These are phyloP conservation scores for Monosporascus sp. DNA, from an alignment of 2,329 filamentous ascomycete species.

Conservation along the genomic window DNA sequence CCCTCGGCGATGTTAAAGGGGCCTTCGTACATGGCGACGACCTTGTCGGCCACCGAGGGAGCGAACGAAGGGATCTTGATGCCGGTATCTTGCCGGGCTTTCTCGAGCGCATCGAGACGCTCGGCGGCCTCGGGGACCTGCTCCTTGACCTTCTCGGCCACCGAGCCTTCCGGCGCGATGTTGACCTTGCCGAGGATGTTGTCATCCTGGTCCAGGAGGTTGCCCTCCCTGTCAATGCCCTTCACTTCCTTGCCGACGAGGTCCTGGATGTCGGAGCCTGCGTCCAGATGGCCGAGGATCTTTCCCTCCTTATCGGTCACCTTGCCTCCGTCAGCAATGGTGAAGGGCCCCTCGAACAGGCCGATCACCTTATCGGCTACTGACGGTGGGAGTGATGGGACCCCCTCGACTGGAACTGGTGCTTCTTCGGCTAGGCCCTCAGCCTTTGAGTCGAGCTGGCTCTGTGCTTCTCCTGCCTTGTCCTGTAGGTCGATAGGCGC, in stretches of 20 bases:
- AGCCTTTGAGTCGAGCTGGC: conserved; percentile 11
- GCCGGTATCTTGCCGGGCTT: conserved; percentile 9
- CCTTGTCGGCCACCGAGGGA: conserved; percentile 25
- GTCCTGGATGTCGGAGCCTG: conserved; percentile 24
- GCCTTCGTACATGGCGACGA: conserved; percentile 27
- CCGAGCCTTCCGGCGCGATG: conserved; percentile 40
- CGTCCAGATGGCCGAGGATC: conserved; percentile 43
- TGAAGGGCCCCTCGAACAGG: conserved; percentile 44
- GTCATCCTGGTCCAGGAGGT: conserved; percentile 59
- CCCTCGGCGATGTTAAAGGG: conserved; percentile 39
- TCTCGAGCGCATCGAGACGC: conserved; percentile 38
- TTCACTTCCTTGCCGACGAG: conserved; percentile 58
- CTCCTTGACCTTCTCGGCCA: conserved; percentile 26
- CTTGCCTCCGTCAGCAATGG: conserved; percentile 48
- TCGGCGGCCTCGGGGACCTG: conserved; percentile 26
- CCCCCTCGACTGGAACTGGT: conserved; percentile 24
- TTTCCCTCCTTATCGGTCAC: conserved; percentile 54
- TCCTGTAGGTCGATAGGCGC: conserved; percentile 12
- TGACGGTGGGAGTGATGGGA: conserved; percentile 38
- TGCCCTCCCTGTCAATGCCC: conserved; percentile 59
- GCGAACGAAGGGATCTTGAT: conserved; percentile 27
- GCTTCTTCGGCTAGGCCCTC: conserved; percentile 14
- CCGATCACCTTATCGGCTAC: conserved; percentile 35
- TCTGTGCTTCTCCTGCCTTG: neutral
- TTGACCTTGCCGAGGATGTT: conserved; percentile 58